phyloP scores from a whole-genome alignment of 345 rosid species.

The Salix purpurea region DNA sequence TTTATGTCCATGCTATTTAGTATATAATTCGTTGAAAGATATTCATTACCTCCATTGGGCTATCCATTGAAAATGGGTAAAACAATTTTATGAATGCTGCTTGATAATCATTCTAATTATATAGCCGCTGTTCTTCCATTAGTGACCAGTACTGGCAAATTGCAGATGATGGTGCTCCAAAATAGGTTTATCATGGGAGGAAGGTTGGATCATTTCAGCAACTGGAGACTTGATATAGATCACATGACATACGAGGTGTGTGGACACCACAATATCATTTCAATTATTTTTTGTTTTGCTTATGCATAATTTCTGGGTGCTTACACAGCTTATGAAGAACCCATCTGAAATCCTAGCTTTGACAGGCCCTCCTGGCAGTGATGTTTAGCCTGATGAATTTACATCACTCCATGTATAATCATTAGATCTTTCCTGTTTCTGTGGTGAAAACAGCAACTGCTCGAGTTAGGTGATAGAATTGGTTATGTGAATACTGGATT shows the following conservation, averaged over 20 bases:
- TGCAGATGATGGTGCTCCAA: conserved; percentile 52
- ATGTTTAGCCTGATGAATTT: not conserved
- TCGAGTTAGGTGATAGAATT: conserved; percentile 85
- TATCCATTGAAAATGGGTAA: not conserved
- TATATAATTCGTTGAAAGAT: not conserved
- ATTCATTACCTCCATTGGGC: not conserved
- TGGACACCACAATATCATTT: not conserved
- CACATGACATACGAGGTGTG: conserved; percentile 59
- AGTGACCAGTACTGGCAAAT: not conserved
- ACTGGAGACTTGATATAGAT: conserved; percentile 59
- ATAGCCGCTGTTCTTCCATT: not conserved
- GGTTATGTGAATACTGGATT: conserved; percentile 81
- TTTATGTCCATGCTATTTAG: not conserved
- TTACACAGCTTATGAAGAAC: not conserved
- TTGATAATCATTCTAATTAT: not conserved
- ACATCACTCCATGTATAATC: not conserved
- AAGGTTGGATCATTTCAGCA: conserved; percentile 42
- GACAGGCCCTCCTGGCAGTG: not conserved
- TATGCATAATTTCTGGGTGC: not conserved
- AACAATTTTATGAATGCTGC: not conserved
- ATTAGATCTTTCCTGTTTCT: not conserved
- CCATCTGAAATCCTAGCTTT: not conserved
- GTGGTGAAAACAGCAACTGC: conserved; percentile 52
- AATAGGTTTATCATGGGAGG: conserved; percentile 47
- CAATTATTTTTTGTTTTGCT: not conserved